Evolutionary conservation across 164 flowering plant species (phyloP), one percentile per base, ranked within the genome.

Genomic region (Sextonia rubra): DNA sequence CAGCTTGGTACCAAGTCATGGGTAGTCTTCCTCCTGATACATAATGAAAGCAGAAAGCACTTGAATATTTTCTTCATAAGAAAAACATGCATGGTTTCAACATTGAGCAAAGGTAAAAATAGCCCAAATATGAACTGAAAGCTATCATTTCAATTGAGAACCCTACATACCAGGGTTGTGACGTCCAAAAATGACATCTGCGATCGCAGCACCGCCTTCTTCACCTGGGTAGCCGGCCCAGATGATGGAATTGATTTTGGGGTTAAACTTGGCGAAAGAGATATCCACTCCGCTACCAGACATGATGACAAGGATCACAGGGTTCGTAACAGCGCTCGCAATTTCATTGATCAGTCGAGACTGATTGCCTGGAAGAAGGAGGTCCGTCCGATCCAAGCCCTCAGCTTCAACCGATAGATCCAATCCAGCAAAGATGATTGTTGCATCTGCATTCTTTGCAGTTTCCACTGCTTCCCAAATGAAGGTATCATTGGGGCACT

Each of bases 1-100:
- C 79, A 58, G 86, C 81, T 29, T 86, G 87, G 73, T 91, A 91
- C 98, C 98, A 91, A 71, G 97, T 93, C 83, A 87, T 80, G 0
- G 97, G 97, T 37, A 91, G 70, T 71, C 82, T 85, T 44, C 95
- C 97, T 8, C 91, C 95, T 88, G 47, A 61, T 55, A 52, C 3
- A 64, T 22, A 9, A 82, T 84, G 20, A 88, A 49, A 15, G n/a
- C 18, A 17, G 3, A 20, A 4, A 71, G 58, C 2, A 63, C 22
- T 29, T 24, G 32, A n/a, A 44, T 63, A 15, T 4, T 52, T 52
- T 52, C 58, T 15, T 3, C 37, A 37, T 17, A 11, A 29, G 14
- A 20, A 14, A 66, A 37, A 29, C 20, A 32, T 15, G 27, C 11
- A 64, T 65, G n/a, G 14, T 24, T 5, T 12, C 14, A 24, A 17